Base-by-base conservation (phyloP, 495 filamentous ascomycete species). In the Rusavskia elegans region DNA sequence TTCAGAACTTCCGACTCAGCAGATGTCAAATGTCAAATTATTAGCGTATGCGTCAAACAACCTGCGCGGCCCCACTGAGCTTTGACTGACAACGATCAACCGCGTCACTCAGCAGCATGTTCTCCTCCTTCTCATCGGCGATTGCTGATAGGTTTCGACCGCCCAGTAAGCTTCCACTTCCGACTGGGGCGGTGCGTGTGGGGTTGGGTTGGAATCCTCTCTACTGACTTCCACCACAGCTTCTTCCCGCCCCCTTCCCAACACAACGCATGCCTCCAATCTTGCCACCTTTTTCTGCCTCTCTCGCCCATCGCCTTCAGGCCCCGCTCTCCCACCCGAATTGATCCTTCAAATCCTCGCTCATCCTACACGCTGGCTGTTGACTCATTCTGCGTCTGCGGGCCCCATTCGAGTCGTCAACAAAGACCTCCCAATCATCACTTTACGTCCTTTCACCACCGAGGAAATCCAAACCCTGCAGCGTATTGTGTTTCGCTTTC, bases 401-500 rank as follows among this genome's bases (percentile, higher is more conserved):
- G 25, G 53, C 56, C 30, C 62, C 57, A 32, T 51, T 60, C n/a
- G 35, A 17, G 45, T 45, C 25, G 25, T 20, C 32, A 49, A 39
- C 45, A 17, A 37, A 10, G 21, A 52, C 23, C 20, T 27, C 19
- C 25, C 19, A 19, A 53, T 60, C 10, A 32, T 59, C 9, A 35
- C 40, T 19, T 40, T 51, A 11, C 48, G 32, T 10, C 55, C 57
- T 8, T 35, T 61, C 1, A 32, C 45, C 0, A 48, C 45, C 2
- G 20, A 20, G 16, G 17, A 44, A 17, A 27, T 53, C 1, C 37
- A 13, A 13, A 27, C 1, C 0, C 17, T 59, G 35, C 69, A 76
- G 41, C 74, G 74, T 55, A 62, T 90, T n/a, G 67, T 83, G 4
- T 89, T 89, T 53, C 77, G 68, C 1, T 75, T 84, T 46, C 61